Evolutionary conservation across 2,329 filamentous ascomycete species (phyloP), one percentile per base, ranked within the genome.

Genomic region (Alternaria ventricosa): DNA sequence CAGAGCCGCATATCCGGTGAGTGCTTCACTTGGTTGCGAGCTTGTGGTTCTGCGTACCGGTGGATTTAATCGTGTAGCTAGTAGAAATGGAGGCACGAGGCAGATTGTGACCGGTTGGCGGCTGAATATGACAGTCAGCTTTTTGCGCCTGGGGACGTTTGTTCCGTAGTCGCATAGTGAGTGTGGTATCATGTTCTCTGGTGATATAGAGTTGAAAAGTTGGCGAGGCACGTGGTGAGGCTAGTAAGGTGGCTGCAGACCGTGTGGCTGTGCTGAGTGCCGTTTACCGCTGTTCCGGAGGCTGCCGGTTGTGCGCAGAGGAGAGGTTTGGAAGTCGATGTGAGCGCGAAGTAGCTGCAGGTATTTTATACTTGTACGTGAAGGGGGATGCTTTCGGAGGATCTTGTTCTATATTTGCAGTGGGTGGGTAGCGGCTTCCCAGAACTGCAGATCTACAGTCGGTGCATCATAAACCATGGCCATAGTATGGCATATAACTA

Each of bases 251-350:
- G 53, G 53, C 53, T 55, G 55, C 55, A 47, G 55, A 12, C 12
- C 5, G 12, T 41, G 55, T 57, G 55, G 55, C 55, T 27, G 55
- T 57, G 55, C 18, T 36, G 22, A 33, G 55, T 49, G 44, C 41
- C 44, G 46, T 57, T 64, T 63, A 65, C 63, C 63, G 63, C 63
- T 57, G 8, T 60, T 65, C 51, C 56, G 63, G 59, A 51, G 45
- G 44, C n/a, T 33, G 44, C 45, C 55, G 55, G 45, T 30, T 36
- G 11, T 18, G 28, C 18, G 36, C n/a, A 27, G 7, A 55, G 36
- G 22, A 5, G 2, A 28, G 22, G 7, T 4, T 36, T n/a, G 11
- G 23, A 41, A 27, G n/a, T 9, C 18, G 30, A 55, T 5, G 15
- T 27, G n/a, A n/a, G n/a, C n/a, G n/a, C n/a, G n/a, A n/a, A n/a